Evolutionary conservation across 495 filamentous ascomycete species (phyloP), one percentile per base, ranked within the genome.

Genomic region (Podospora fimiseda): DNA sequence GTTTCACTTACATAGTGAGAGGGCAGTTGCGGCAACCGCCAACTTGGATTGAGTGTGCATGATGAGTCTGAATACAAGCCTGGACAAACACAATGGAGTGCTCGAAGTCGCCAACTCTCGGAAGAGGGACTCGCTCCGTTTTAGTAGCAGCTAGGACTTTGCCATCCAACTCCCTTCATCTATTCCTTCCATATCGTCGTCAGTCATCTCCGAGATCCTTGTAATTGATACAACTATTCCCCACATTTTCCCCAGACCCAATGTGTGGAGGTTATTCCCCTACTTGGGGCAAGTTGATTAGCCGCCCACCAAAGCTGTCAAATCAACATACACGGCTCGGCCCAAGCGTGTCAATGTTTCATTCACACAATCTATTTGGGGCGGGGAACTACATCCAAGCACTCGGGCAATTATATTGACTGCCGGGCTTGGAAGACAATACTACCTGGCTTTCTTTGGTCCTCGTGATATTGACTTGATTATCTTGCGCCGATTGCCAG

Each of bases 181-280:
- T 33, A 33, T 33, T 11, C 11, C 27, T 5, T 33, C 11, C 27
- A 33, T 6, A 6, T 11, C 5, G 5, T 33, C 27, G 27, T 11
- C 27, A 33, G 11, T 11, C 27, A 33, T 33, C 27, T n/a, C n/a
- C n/a, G n/a, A n/a, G n/a, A 33, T 33, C 27, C 27, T 38, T 50
- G 21, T 19, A 16, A 37, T 19, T 16, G 43, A 54, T 2, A 21
- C 27, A 33, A 33, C n/a, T 33, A 5, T 16, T 23, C 58, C 47
- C 58, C 53, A 60, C 50, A 60, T 23, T 53, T 60, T 38, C 58
- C 58, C 58, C 58, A 51, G 50, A 51, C 43, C 39, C 50, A 33
- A 36, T 30, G 16, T 48, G 58, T 50, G 53, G 53, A 57, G 50
- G 51, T 51, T 57, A 51, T 22, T 40, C 43, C 6, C 20, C 23